These are phyloP conservation scores for Phytopythium boreale DNA, from an alignment of 352 stramenopile genomes.

Conservation along the genomic window DNA sequence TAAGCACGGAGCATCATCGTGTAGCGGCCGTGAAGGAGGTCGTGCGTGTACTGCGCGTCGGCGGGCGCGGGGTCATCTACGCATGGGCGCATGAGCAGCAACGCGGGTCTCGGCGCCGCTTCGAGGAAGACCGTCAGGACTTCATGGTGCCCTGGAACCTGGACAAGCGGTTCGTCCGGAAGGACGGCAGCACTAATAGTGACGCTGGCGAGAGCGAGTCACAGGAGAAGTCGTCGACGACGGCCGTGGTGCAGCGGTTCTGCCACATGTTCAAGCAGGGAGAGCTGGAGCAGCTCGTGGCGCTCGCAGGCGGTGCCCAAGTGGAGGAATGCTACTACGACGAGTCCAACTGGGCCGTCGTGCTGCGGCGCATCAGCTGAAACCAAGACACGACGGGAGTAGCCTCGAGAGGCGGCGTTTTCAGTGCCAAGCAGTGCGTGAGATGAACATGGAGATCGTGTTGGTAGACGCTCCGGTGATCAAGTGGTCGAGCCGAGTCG, in stretches of 20 bases:
- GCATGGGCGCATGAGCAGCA: conserved; percentile 86
- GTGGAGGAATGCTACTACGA: conserved; percentile 85
- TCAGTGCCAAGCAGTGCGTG: too few species aligned
- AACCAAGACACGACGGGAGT: background rate
- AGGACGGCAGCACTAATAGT: background rate
- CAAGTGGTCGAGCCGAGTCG: too few species aligned
- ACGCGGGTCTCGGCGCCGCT: conserved; percentile 68
- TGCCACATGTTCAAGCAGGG: conserved; percentile 89
- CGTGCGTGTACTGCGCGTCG: conserved; percentile 68
- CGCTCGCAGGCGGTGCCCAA: conserved; percentile 48
- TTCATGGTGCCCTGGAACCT: conserved; percentile 90
- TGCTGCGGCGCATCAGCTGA: conserved; percentile 59
- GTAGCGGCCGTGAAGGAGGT: conserved; percentile 75
- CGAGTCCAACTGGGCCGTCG: conserved; percentile 84
- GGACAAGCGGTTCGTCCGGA: conserved; percentile 64
- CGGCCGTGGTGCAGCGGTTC: conserved; percentile 77
- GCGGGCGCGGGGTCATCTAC: conserved; percentile 75
- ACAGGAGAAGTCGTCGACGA: conserved; percentile 10
- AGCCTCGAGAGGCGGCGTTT: too few species aligned
- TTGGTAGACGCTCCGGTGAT: background rate
- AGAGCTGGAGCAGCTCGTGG: conserved; percentile 68
- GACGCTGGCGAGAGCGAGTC: conserved; percentile 3
- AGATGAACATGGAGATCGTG: background rate
- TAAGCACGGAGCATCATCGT: conserved; percentile 71
- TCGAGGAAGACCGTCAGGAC: conserved; percentile 66